Conservation (phyloP, 495 filamentous ascomycete species). For the Cercophora scortea region DNA sequence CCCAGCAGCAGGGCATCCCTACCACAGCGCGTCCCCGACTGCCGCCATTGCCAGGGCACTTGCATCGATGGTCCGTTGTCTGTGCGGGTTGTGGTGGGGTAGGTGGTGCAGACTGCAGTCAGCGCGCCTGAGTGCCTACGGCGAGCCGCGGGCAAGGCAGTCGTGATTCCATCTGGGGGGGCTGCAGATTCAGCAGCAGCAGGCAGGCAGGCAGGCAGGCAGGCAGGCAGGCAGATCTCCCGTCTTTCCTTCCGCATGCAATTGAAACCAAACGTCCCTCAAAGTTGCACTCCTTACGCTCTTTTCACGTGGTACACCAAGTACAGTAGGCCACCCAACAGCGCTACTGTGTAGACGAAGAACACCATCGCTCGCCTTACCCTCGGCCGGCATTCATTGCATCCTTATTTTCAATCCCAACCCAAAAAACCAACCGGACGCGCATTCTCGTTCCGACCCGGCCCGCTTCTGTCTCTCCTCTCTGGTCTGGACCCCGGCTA, state of each 20-base stretch:
- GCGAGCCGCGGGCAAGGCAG: background rate
- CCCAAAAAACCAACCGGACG: too few relatives aligned
- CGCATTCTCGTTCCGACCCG: background rate
- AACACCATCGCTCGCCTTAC: too few relatives aligned
- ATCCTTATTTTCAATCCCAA: too few relatives aligned
- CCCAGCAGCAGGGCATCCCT: constrained; percentile 9
- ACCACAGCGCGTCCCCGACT: background rate
- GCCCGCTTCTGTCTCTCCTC: background rate
- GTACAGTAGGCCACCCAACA: too few relatives aligned
- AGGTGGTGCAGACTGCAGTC: background rate
- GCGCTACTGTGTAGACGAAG: too few relatives aligned
- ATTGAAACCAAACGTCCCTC: background rate
- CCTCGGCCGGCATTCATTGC: too few relatives aligned
- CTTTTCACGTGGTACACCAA: too few relatives aligned
- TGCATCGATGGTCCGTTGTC: background rate
- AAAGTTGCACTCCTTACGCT: too few relatives aligned
- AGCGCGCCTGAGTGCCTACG: background rate
- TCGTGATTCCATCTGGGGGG: background rate
- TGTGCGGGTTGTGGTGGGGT: background rate
- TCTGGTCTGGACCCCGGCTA: too few relatives aligned
- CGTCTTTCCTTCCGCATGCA: background rate
- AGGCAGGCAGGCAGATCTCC: background rate
- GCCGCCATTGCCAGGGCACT: background rate
- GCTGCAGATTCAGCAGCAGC: background rate
- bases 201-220: background rate